Evolutionary conservation across 495 filamentous ascomycete genomes (phyloP), one percentile per base, ranked within the genome.

Genomic region (Xanthoparmelia taractica): DNA sequence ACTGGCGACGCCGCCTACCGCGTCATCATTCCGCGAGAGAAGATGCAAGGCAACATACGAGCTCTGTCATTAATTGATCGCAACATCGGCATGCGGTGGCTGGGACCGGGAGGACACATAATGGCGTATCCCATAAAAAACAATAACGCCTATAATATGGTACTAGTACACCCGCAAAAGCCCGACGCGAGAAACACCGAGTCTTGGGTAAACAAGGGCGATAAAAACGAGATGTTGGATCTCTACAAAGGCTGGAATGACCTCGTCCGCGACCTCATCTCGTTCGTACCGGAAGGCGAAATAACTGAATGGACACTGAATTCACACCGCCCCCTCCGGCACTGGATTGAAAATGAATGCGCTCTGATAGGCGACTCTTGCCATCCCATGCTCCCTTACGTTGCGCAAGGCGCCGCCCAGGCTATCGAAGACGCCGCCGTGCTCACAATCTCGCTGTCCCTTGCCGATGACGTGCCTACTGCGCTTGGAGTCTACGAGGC

Each of bases 291-390:
- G 2, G 90, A 92, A 45, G 87, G 85, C 43, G 87, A 90, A 66
- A 87, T 93, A 33, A 88, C 87, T 72, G 87, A 91, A 74, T 93
- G 88, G 89, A 87, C 88, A 72, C 77, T 92, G 45, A 83, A 88
- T 48, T 81, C 84, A 2, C 86, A 92, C 74, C 80, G 81, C 55
- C 83, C 84, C 0, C 76, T 93, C 29, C 81, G 83, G 0, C 90
- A 81, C 29, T 92, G 89, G 89, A 77, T 88, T 4, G 77, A 83
- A 61, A 84, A 84, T 6, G 76, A 70, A 54, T 81, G 83, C n/a
- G 87, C 82, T 13, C 69, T 89, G 41, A 75, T 88, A 31, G 86
- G 86, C 27, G 86, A 88, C 68, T 80, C 86, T 11, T 84, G 83
- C 52, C 86, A 89, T 67, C 84, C 86, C 6, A 87, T 84, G 69